A percentile compares a stretch with the other conserved stretches of the same genome.
phyloP scores from a whole-genome alignment of 2,329 filamentous ascomycete species.

The Venturiaceae sp. region DNA sequence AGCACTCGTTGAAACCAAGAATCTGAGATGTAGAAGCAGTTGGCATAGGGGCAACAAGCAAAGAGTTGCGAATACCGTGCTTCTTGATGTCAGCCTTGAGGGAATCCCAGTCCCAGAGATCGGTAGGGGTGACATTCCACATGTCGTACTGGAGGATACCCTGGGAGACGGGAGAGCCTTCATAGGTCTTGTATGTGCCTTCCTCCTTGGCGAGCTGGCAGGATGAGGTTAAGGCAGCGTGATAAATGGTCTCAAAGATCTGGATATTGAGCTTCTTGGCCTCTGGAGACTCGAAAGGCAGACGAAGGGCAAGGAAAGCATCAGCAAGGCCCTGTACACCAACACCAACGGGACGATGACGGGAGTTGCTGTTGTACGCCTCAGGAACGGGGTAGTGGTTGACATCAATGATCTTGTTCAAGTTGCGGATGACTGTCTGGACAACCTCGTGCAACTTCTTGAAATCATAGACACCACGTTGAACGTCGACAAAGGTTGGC shows the following conservation, averaged over 20 bases:
- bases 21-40: conserved; percentile 97
- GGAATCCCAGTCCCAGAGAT: conserved; percentile 91
- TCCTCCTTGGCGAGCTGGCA: conserved; percentile 74
- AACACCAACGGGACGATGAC: conserved; percentile 89
- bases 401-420: conserved; percentile 97
- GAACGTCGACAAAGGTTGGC: conserved; percentile 82
- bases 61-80: conserved; percentile 88
- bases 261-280: conserved; percentile 91
- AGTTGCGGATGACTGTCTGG: conserved; percentile 83
- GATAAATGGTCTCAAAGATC: conserved; percentile 99
- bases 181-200: conserved; percentile 81
- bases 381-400: conserved; percentile 98
- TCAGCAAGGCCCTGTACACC: conserved; percentile 97
- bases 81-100: conserved; percentile 88
- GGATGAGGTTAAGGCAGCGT: conserved; percentile 84
- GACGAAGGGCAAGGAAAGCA: conserved; percentile 90
- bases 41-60: conserved; percentile 94
- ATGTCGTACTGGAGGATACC: conserved; percentile 97
- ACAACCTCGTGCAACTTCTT: conserved; percentile 91
- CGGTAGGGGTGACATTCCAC: conserved; percentile 89
- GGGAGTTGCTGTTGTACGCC: conserved; percentile 92
- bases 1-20: conserved; percentile 98
- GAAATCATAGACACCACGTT: conserved; percentile 82
- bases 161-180: conserved; percentile 88
- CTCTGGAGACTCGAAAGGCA: conserved; percentile 95